Evolutionary conservation across 441 rosid species (phyloP).

Genomic region (Cnidoscolus chayamansa): DNA sequence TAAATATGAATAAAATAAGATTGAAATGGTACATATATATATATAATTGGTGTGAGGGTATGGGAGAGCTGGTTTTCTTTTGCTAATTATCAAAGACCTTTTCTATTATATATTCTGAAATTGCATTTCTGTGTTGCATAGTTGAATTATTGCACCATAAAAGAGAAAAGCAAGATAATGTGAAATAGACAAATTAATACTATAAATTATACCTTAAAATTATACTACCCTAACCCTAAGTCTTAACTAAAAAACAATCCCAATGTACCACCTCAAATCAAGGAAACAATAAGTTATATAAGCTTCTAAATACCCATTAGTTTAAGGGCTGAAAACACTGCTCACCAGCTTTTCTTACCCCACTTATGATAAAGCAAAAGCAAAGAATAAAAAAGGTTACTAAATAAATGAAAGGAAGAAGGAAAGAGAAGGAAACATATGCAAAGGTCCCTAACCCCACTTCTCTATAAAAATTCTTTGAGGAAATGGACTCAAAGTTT

Average conservation of each 20-base stretch:
- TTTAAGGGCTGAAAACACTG: slow-evolving; percentile 36
- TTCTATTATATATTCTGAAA: slow-evolving; percentile 2
- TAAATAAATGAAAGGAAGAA: slow-evolving; percentile 34
- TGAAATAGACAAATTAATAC: slow-evolving; percentile 17
- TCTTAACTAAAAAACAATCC: slow-evolving; percentile 34
- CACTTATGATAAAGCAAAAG: slow-evolving; percentile 91
- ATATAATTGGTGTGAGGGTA: neutral
- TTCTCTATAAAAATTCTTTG: slow-evolving; percentile 44
- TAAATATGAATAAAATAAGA: neutral
- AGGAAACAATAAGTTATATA: slow-evolving; percentile 27
- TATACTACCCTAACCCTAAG: slow-evolving; percentile 24
- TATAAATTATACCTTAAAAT: neutral
- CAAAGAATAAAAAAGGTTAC: slow-evolving; percentile 49
- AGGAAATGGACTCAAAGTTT: slow-evolving; percentile 30
- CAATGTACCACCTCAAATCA: slow-evolving; percentile 41
- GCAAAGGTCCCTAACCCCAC: slow-evolving; percentile 38
- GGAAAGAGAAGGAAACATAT: slow-evolving; percentile 32
- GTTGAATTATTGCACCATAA: slow-evolving; percentile 30
- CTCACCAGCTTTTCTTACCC: slow-evolving; percentile 59
- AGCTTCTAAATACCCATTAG: slow-evolving; percentile 28
- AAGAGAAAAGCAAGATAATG: slow-evolving; percentile 23
- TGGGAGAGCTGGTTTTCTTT: neutral
- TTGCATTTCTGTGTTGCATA: slow-evolving; percentile 10
- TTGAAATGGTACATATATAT: neutral
- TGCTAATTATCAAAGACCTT: neutral